Percentiles rank a stretch among this genome's conserved stretches.
These are phyloP conservation scores for Metschnikowia vanudenii DNA, from an alignment of 805 yeast genomes.

Conservation along the genomic window DNA sequence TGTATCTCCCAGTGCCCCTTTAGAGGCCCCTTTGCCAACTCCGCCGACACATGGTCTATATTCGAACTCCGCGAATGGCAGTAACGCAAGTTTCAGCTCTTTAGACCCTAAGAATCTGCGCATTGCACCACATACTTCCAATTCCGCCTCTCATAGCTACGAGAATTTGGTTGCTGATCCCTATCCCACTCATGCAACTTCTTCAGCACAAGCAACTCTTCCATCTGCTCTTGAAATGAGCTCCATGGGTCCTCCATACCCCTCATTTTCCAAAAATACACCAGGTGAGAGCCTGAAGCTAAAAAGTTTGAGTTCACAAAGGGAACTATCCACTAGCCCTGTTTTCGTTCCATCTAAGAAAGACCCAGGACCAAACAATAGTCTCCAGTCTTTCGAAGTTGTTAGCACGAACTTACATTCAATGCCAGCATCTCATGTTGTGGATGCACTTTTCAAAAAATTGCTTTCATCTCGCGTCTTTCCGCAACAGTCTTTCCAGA, in stretches of 20 bases:
- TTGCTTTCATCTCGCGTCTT: constrained; percentile 39
- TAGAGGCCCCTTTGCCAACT: neutral
- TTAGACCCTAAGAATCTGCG: constrained; percentile 14
- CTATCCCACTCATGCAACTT: neutral
- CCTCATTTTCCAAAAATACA: neutral
- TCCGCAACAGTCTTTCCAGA: constrained; percentile 33
- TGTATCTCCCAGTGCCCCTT: neutral
- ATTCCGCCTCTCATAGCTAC: neutral
- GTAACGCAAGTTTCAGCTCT: constrained; percentile 14
- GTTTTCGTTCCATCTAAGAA: constrained; percentile 6
- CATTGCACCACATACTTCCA: neutral
- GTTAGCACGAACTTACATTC: constrained; percentile 32
- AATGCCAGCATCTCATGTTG: constrained; percentile 36
- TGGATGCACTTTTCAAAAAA: constrained; percentile 39
- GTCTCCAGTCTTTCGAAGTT: constrained; percentile 35
- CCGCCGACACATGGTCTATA: constrained; percentile 1
- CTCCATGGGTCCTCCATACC: constrained; percentile 10
- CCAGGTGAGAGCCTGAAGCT: neutral
- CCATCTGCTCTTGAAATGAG: constrained; percentile 7
- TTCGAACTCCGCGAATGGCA: constrained; percentile 4
- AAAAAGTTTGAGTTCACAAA: neutral
- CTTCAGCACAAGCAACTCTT: neutral
- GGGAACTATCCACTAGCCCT: neutral
- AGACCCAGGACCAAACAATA: constrained; percentile 10
- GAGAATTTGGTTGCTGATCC: constrained; percentile 1